Percentiles rank a stretch among this genome's conserved stretches.
Conservation (phyloP, 805 yeast genomes). For the Ogataea haglerorum region DNA sequence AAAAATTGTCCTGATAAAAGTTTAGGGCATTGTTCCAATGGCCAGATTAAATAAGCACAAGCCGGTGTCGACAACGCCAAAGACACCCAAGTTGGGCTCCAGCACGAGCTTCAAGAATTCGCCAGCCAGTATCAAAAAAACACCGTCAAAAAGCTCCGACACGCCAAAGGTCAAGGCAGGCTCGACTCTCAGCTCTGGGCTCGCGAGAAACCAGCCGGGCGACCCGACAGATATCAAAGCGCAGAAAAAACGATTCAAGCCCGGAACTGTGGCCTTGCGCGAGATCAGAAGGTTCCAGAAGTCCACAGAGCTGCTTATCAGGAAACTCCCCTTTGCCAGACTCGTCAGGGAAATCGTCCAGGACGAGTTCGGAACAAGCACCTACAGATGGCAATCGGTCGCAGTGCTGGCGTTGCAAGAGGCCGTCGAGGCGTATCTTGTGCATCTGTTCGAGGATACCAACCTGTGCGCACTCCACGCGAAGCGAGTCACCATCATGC, state of each 20-base stretch:
- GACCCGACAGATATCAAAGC: constrained; percentile 41
- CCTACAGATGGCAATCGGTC: constrained; percentile 73
- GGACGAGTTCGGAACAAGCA: constrained; percentile 53
- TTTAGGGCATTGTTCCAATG: constrained; percentile 12
- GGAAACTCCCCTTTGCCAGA: constrained; percentile 76
- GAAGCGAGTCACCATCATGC: constrained; percentile 81
- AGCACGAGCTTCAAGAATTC: constrained; percentile 14
- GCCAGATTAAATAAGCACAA: constrained; percentile 25
- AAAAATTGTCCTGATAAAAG: constrained; percentile 6
- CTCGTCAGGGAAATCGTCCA: constrained; percentile 72
- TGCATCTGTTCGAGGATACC: constrained; percentile 72
- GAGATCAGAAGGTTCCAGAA: constrained; percentile 69
- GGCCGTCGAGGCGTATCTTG: constrained; percentile 74
- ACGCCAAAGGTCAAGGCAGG: constrained; percentile 8
- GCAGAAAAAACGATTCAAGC: constrained; percentile 44
- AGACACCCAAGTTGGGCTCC: constrained; percentile 15
- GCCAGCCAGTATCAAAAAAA: constrained; percentile 12
- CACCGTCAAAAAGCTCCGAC: constrained; percentile 5
- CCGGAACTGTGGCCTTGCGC: constrained; percentile 63
- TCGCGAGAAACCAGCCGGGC: constrained; percentile 50
- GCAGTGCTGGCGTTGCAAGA: constrained; percentile 78
- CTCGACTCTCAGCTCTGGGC: constrained; percentile 30
- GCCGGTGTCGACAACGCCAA: constrained; percentile 16
- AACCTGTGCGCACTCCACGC: constrained; percentile 77
- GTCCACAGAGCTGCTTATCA: constrained; percentile 60